Evolutionary conservation across 2,329 filamentous ascomycete genomes (phyloP).

Genomic region (Alternaria panax): DNA sequence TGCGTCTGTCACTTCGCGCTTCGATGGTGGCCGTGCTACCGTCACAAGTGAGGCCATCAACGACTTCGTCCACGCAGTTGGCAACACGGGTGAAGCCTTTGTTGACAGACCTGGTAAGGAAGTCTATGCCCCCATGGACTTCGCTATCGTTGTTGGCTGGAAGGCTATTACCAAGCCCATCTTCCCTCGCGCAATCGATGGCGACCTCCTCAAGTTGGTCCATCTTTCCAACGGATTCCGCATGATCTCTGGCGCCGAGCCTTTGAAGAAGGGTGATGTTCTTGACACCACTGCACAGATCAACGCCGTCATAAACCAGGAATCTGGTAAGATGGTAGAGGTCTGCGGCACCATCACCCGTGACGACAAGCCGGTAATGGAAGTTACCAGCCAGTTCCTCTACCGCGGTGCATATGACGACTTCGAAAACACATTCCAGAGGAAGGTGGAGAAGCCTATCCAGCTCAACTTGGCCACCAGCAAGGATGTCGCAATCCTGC

Average conservation of each 20-base stretch:
- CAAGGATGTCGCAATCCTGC: conserved; percentile 91
- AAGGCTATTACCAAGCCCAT: conserved; percentile 99
- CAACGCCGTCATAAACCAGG: conserved; percentile 97
- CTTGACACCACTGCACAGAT: conserved; percentile 93
- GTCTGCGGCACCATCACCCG: conserved; percentile 96
- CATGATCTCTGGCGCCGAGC: conserved; percentile 95
- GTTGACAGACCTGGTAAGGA: conserved; percentile 94
- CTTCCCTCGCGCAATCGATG: conserved; percentile 95
- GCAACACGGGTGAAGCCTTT: conserved; percentile 96
- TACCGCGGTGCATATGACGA: conserved; percentile 94
- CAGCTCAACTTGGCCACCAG: conserved; percentile 85
- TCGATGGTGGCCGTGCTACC: conserved; percentile 85
- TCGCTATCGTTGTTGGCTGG: conserved; percentile 97
- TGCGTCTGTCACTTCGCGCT: conserved; percentile 82
- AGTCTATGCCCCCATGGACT: conserved; percentile 97
- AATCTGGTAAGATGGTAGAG: conserved; percentile 99
- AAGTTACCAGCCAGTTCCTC: conserved; percentile 97
- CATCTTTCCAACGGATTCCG: conserved; percentile 98
- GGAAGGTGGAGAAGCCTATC: conserved; percentile 94
- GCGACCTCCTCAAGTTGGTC: conserved; percentile 93
- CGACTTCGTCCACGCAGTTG: conserved; percentile 98
- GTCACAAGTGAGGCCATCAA: conserved; percentile 95
- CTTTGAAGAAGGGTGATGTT: conserved; percentile 92
- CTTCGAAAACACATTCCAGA: conserved; percentile 98
- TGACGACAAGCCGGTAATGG: conserved; percentile 87